These are phyloP conservation scores for Serendipita vermifera DNA, from an alignment of 768 basidiomycete species.

Conservation along the genomic window DNA sequence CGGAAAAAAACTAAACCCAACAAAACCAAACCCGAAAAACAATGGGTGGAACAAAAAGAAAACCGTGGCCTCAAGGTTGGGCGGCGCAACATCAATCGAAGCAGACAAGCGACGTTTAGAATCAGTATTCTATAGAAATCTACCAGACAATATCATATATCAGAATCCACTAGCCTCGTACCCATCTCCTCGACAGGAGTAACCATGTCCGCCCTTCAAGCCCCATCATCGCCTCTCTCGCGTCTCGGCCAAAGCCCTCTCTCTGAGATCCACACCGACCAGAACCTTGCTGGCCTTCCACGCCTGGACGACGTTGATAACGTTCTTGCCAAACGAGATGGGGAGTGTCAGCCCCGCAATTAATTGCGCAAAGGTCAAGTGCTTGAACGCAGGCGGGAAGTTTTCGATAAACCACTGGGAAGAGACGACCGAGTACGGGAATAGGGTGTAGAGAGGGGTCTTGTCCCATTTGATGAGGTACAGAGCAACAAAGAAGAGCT, in stretches of 20 bases:
- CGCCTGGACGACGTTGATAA: constrained; percentile 36
- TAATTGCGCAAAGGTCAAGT: constrained; percentile 29
- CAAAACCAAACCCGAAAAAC: no score
- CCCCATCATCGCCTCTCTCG: constrained; percentile 29
- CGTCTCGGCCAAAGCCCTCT: constrained; percentile 36
- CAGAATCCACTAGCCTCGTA: no score
- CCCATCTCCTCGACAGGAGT: no score
- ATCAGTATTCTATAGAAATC: no score
- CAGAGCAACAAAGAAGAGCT: constrained; percentile 36
- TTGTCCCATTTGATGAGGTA: constrained; percentile 29
- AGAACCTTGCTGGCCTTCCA: constrained; percentile 33
- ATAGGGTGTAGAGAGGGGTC: constrained; percentile 17
- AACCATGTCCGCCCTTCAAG: constrained; percentile 12
- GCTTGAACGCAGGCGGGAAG: constrained; percentile 10
- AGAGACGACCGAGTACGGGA: constrained; percentile 13
- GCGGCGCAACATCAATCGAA: no score
- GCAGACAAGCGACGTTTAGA: no score
- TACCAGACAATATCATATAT: no score
- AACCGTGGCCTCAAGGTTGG: no score
- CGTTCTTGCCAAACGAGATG: constrained; percentile 29
- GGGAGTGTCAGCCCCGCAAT: constrained; percentile 26
- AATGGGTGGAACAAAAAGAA: no score
- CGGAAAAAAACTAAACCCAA: no score
- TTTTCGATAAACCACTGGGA: constrained; percentile 9
- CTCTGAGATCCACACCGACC: constrained; percentile 28